Evolutionary conservation across 768 basidiomycete species (phyloP).

Genomic region (Boletus pseudopeckii): DNA sequence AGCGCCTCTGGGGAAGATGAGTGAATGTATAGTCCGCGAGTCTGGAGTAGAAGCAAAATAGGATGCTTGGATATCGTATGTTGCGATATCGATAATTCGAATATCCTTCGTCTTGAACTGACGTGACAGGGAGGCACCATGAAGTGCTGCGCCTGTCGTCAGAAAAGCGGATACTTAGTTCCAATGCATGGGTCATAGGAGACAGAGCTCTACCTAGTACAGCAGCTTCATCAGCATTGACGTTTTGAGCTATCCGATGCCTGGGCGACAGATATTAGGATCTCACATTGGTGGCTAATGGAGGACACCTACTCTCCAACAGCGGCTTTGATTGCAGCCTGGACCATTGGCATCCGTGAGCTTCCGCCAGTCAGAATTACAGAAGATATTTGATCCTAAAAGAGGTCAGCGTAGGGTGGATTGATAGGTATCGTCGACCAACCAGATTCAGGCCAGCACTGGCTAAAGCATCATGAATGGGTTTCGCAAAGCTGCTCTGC

Average conservation of each 20-base stretch:
- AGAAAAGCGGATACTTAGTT: slow-evolving; percentile 1
- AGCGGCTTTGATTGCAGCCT: slow-evolving; percentile 68
- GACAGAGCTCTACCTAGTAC: slow-evolving; percentile 60
- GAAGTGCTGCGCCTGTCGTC: slow-evolving; percentile 69
- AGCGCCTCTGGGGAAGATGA: slow-evolving; percentile 74
- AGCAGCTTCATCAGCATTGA: slow-evolving; percentile 95
- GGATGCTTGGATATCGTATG: slow-evolving; percentile 75
- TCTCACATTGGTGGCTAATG: neutral
- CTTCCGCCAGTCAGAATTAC: slow-evolving; percentile 92
- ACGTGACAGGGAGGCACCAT: slow-evolving; percentile 83
- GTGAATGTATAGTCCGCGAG: slow-evolving; percentile 65
- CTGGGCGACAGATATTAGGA: slow-evolving; percentile 31
- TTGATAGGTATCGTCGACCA: slow-evolving; percentile 17
- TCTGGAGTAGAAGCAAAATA: slow-evolving; percentile 62
- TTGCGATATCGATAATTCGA: slow-evolving; percentile 69
- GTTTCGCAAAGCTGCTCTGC: slow-evolving; percentile 57
- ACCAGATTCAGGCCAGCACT: slow-evolving; percentile 68
- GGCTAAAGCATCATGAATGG: slow-evolving; percentile 70
- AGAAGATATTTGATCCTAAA: slow-evolving; percentile 75
- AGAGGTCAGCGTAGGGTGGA: neutral
- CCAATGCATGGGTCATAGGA: neutral
- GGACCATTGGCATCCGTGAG: slow-evolving; percentile 90
- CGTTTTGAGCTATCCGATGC: slow-evolving; percentile 86
- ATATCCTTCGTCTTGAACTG: slow-evolving; percentile 97
- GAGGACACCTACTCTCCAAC: slow-evolving; percentile 67